Base-by-base conservation (phyloP, 108 stramenopile genomes). In the Fragilaria crotonensis region DNA sequence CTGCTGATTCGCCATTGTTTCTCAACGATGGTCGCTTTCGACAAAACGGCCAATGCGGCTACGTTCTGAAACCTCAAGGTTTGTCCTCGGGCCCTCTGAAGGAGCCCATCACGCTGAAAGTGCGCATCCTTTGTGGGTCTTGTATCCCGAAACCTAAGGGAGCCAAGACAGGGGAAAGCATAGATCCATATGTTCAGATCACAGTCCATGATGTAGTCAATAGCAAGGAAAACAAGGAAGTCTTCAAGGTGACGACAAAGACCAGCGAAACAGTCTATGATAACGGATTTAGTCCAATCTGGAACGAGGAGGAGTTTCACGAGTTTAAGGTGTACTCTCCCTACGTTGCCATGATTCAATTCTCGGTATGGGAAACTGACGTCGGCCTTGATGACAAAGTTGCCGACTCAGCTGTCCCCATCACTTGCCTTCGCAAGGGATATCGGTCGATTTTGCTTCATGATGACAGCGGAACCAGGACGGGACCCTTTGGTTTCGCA, bases 21-120 rank as follows among this genome's bases (percentile, higher is more conserved):
- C 49, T 95, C 21, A 96, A 98, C 66, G 86, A 93, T 73, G 97
- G 94, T 21, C 67, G 75, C 5, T 98, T 96, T 64, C 73, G 72
- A 25, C 83, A 95, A 49, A 88, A 87, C 61, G 95, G 93, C 2
- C 61, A 63, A 7, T 87, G 89, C 49, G 98, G 98, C 4, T 99
- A 99, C 62, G 65, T 99, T 2, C 67, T 71, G 5, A 97, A 97
- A 69, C 90, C 95, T 25, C 29, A 48, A 0, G 33, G 51, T 1
- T 23, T 36, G 21, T 32, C 58, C 28, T 21, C 48, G 45, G 57
- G 26, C 33, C 49, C 29, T 4, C 7, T 41, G 36, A 44, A 67
- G 45, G 48, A 19, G 19, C 58, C 49, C 4, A 14, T 73, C 17
- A 52, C 25, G 25, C 18, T 92, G 7, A 69, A 25, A 22, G 67